phyloP scores from a whole-genome alignment of 2,329 filamentous ascomycete genomes.

The Aspergillus sp. region DNA sequence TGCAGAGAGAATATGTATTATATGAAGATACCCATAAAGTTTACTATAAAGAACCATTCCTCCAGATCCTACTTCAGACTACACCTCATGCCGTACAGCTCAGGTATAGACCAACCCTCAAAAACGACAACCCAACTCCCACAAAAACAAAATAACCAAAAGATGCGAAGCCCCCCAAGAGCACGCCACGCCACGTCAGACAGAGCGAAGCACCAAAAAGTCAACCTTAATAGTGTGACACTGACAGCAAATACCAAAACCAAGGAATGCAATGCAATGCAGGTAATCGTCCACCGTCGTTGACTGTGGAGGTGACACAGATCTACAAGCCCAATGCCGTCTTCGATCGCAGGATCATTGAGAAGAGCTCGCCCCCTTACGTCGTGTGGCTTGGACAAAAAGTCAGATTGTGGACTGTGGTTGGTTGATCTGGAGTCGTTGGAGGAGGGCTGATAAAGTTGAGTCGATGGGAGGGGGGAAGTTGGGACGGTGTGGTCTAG shows the following conservation, averaged over 20 bases:
- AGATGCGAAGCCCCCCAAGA: not conserved
- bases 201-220: not conserved
- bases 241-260: not conserved
- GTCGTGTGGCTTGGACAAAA: not conserved
- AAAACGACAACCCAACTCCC: not conserved
- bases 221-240: not conserved
- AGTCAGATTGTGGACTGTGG: not conserved
- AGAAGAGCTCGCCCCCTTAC: not conserved
- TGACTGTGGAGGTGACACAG: not conserved
- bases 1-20: slow-evolving; percentile 19
- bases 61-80: no score
- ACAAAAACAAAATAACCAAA: no score
- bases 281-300: no score
- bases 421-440: not conserved
- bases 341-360: not conserved
- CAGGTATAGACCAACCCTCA: not conserved
- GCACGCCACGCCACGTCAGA: not conserved
- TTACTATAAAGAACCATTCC: not conserved
- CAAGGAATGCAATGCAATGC: not conserved
- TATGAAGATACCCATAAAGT: slow-evolving; percentile 28
- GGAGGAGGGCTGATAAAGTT: not conserved
- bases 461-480: not conserved
- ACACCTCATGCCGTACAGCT: not conserved
- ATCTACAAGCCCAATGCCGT: not conserved
- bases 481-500: no score